phyloP scores from a whole-genome alignment of 345 rosid genomes.

The Populus euphratica region DNA sequence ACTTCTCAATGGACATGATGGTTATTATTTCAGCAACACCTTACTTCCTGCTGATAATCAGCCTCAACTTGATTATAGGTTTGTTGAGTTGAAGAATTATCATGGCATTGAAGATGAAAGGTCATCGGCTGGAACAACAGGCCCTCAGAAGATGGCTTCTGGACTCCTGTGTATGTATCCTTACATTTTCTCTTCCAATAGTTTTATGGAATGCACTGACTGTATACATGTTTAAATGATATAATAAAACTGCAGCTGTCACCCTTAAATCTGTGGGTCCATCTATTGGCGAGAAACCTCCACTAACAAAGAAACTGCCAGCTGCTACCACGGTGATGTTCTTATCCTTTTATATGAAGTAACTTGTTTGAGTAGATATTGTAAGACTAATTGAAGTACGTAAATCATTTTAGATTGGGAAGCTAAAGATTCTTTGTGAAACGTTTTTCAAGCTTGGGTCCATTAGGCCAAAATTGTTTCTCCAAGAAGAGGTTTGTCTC shows the following conservation, averaged over 20 bases:
- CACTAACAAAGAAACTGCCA: slow-evolving; percentile 72
- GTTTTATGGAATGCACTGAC: background rate
- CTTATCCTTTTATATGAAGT: slow-evolving; percentile 3
- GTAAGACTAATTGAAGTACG: background rate
- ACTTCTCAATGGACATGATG: background rate
- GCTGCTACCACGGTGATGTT: slow-evolving; percentile 68
- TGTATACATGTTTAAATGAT: background rate
- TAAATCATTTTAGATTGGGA: slow-evolving; percentile 55
- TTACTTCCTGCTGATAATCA: background rate
- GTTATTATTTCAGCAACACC: background rate
- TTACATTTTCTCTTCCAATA: slow-evolving; percentile 1
- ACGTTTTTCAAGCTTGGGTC: slow-evolving; percentile 70
- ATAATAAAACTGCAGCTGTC: slow-evolving; percentile 54
- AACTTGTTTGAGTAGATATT: background rate
- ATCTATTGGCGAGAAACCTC: slow-evolving; percentile 79
- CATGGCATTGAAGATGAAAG: slow-evolving; percentile 83
- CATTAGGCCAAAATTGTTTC: slow-evolving; percentile 49
- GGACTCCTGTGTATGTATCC: slow-evolving; percentile 62
- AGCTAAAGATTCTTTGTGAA: slow-evolving; percentile 77
- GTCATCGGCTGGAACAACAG: slow-evolving; percentile 43
- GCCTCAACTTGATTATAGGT: slow-evolving; percentile 40
- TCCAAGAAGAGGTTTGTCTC: slow-evolving; percentile 67
- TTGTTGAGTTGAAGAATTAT: slow-evolving; percentile 62
- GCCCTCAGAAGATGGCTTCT: slow-evolving; percentile 79
- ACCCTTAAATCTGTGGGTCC: slow-evolving; percentile 77